A percentile compares a stretch with the other conserved stretches of the same genome.
Evolutionary conservation across 257 asterid species (phyloP).

Genomic region (Cynanchum wilfordii): DNA sequence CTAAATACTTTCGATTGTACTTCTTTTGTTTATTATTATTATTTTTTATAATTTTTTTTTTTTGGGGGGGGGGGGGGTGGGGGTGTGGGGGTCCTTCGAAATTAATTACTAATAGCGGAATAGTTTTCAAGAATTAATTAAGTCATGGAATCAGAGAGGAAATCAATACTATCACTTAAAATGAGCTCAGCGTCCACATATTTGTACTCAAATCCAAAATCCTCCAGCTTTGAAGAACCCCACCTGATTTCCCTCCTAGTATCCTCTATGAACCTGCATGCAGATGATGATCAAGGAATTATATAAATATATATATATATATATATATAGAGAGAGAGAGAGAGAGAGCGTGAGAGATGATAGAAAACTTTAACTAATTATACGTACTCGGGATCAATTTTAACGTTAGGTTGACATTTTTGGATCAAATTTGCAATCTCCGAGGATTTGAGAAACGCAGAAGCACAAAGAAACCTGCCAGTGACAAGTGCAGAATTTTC

Average conservation of each 20-base stretch:
- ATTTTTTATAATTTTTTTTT: too few species aligned
- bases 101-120: too few species aligned
- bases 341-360: too few species aligned
- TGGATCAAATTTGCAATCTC: slow-evolving; percentile 40
- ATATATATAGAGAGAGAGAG: too few species aligned
- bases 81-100: too few species aligned
- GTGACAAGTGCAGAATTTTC: slow-evolving; percentile 19
- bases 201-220: slow-evolving; percentile 46
- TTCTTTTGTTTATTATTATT: too few species aligned
- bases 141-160: slow-evolving; percentile 21
- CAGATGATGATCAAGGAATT: too few species aligned
- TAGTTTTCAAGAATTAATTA: too few species aligned
- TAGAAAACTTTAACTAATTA: too few species aligned
- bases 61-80: too few species aligned
- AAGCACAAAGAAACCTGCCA: slow-evolving; percentile 52
- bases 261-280: slow-evolving; percentile 49
- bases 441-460: slow-evolving; percentile 30
- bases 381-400: neutral
- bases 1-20: too few species aligned
- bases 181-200: slow-evolving; percentile 22
- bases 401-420: slow-evolving; percentile 17
- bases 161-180: slow-evolving; percentile 27
- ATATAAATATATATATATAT: too few species aligned
- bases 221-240: slow-evolving; percentile 49
- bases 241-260: slow-evolving; percentile 38